phyloP scores from a whole-genome alignment of 768 basidiomycete genomes.

The Rickenella mellea region DNA sequence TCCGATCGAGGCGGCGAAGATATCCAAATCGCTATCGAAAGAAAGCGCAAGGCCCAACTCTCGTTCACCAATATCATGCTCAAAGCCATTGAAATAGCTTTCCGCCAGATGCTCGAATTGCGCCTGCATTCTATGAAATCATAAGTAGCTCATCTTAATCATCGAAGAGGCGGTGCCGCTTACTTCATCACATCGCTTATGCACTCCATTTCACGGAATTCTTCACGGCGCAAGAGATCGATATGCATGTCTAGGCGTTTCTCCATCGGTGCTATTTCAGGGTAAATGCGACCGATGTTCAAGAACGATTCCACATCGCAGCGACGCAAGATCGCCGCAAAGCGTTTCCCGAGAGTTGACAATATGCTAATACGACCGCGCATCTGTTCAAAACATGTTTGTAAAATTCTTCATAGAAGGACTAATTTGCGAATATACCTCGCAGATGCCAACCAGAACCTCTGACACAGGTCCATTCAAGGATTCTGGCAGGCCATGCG shows the following conservation, averaged over 20 bases:
- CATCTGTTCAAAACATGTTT: slow-evolving; percentile 42
- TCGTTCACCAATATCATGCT: slow-evolving; percentile 84
- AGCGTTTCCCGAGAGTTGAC: slow-evolving; percentile 80
- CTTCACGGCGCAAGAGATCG: slow-evolving; percentile 73
- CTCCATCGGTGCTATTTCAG: slow-evolving; percentile 83
- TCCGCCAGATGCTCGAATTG: slow-evolving; percentile 91
- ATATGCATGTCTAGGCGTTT: slow-evolving; percentile 89
- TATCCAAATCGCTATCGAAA: slow-evolving; percentile 88
- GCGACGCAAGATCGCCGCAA: slow-evolving; percentile 71
- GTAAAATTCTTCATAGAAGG: background rate
- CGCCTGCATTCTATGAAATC: slow-evolving; percentile 66
- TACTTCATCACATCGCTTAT: slow-evolving; percentile 84
- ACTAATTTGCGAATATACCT: slow-evolving; percentile 38
- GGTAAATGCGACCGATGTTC: slow-evolving; percentile 71
- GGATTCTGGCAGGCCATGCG: slow-evolving; percentile 77
- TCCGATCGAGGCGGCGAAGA: slow-evolving; percentile 86
- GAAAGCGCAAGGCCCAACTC: slow-evolving; percentile 75
- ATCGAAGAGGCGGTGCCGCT: slow-evolving; percentile 15
- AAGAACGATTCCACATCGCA: slow-evolving; percentile 84
- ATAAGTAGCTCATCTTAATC: background rate
- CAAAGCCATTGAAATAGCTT: slow-evolving; percentile 72
- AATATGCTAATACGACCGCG: slow-evolving; percentile 74
- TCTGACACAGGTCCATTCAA: slow-evolving; percentile 79
- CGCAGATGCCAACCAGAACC: slow-evolving; percentile 86
- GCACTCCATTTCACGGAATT: slow-evolving; percentile 91